Percentiles rank a stretch among this genome's conserved stretches.
phyloP scores from a whole-genome alignment of 257 asterid genomes.

The Nyctanthes arbortristis region DNA sequence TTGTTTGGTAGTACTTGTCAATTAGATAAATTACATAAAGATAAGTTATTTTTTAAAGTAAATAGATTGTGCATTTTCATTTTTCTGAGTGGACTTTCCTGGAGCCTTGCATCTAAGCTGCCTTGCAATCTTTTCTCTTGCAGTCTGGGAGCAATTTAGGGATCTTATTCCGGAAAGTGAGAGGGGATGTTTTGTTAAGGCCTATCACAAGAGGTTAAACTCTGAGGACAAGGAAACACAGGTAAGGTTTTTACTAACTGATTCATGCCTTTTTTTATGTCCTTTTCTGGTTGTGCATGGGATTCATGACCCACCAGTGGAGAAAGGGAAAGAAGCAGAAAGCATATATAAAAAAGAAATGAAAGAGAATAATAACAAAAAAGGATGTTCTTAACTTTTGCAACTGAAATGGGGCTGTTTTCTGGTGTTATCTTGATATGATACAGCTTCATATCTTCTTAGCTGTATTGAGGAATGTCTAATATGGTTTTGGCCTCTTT shows the following conservation, averaged over 20 bases:
- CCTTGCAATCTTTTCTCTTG: slow-evolving; percentile 18
- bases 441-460: background rate
- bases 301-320: no score
- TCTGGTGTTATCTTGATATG: background rate
- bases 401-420: background rate
- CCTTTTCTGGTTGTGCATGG: slow-evolving; percentile 6
- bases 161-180: slow-evolving; percentile 92
- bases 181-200: slow-evolving; percentile 74
- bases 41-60: background rate
- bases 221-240: slow-evolving; percentile 80
- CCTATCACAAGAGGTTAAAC: slow-evolving; percentile 86
- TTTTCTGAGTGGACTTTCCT: slow-evolving; percentile 13
- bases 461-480: background rate
- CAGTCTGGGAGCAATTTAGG: slow-evolving; percentile 96
- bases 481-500: background rate
- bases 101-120: background rate
- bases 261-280: slow-evolving; percentile 21
- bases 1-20: background rate
- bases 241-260: slow-evolving; percentile 48
- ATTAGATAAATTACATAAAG: background rate
- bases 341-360: background rate
- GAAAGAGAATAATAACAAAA: background rate
- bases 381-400: background rate
- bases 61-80: background rate
- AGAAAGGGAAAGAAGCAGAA: background rate